A percentile compares a stretch with the other conserved stretches of the same genome.
phyloP scores from a whole-genome alignment of 2,329 filamentous ascomycete species.

The Ophiosphaerella narmari region DNA sequence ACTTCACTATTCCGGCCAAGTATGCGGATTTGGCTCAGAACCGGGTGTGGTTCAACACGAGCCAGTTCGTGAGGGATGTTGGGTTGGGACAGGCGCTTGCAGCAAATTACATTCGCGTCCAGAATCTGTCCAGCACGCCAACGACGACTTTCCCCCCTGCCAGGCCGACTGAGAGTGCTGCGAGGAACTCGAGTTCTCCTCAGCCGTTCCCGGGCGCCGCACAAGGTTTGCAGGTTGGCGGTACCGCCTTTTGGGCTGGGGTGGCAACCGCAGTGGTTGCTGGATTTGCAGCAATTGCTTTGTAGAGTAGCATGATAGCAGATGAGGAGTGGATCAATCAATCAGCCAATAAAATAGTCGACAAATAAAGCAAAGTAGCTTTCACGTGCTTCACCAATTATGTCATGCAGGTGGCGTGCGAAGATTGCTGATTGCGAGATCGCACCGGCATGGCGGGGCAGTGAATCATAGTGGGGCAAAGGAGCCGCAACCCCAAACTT shows the following conservation, averaged over 20 bases:
- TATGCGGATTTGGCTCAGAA: conserved; percentile 29
- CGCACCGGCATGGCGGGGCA: conserved; percentile 22
- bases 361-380: not conserved
- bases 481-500: not conserved
- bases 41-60: conserved; percentile 43
- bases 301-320: conserved; percentile 9
- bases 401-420: conserved; percentile 13
- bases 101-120: conserved; percentile 47
- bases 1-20: conserved; percentile 33
- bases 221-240: conserved; percentile 7
- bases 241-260: conserved; percentile 18
- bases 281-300: conserved; percentile 22
- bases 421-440: conserved; percentile 11
- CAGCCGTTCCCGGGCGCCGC: conserved; percentile 20
- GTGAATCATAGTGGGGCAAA: conserved; percentile 5
- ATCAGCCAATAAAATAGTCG: not conserved
- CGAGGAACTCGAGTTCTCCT: conserved; percentile 5
- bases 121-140: conserved; percentile 31
- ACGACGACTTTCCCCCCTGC: conserved; percentile 26
- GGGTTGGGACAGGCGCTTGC: conserved; percentile 36
- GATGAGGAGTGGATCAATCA: too few species aligned
- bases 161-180: conserved; percentile 16
- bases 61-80: conserved; percentile 40
- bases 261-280: conserved; percentile 20
- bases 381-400: conserved; percentile 1